Conservation (phyloP, 73 alveolate species). For the Paramecium octaurelia region DNA sequence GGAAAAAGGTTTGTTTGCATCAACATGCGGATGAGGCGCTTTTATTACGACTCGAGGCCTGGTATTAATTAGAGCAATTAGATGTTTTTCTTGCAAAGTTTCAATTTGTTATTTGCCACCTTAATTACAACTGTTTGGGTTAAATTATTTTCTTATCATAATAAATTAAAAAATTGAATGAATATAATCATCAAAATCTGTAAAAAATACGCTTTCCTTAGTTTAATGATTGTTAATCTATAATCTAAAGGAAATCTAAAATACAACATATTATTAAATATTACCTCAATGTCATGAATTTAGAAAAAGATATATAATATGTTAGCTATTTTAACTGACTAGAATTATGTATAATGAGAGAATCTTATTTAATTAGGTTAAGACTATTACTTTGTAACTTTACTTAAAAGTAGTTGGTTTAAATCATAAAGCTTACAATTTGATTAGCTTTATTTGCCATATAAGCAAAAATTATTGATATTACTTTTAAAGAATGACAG, state of each 20-base stretch:
- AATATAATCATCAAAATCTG: neutral
- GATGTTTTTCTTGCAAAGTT: neutral
- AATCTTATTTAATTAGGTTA: neutral
- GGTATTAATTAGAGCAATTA: neutral
- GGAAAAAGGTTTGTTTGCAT: neutral
- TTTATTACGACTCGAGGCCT: neutral
- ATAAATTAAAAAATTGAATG: neutral
- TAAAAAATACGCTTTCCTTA: neutral
- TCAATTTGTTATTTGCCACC: constrained; percentile 23
- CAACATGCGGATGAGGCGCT: constrained; percentile 41
- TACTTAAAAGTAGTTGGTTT: neutral
- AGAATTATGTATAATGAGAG: constrained; percentile 62
- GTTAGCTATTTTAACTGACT: constrained; percentile 81
- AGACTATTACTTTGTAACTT: neutral
- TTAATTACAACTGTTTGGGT: neutral
- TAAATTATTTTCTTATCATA: neutral
- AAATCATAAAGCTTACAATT: neutral
- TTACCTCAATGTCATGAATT: neutral
- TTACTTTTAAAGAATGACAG: too few species aligned
- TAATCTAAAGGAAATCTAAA: neutral
- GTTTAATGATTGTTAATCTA: neutral
- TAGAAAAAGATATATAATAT: constrained; percentile 77
- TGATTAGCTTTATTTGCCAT: neutral
- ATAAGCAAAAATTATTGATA: neutral
- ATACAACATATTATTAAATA: neutral